Base-by-base conservation (phyloP, 2,329 filamentous ascomycete genomes). In the Colletotrichum aenigma region DNA sequence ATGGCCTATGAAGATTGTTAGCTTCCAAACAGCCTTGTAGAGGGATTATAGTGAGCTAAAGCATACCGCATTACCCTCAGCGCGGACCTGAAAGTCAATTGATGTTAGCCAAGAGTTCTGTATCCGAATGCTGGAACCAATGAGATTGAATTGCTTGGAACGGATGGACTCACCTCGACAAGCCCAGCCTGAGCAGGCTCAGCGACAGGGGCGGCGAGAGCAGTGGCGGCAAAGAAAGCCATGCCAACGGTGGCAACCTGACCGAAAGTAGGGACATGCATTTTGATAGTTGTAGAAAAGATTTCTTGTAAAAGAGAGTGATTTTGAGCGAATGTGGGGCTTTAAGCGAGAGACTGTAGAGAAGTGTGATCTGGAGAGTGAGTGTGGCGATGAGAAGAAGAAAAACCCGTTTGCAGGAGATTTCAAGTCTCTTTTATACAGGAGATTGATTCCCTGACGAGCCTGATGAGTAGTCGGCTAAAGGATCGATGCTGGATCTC, bases 161-260 rank as follows among this genome's bases (percentile, higher is more conserved):
- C 24, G n/a, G 4, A 18, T 43, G 16, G 2, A 24, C 62, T 62
- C n/a, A 73, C 70, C 64, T 75, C 70, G 43, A 58, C 43, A 26
- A 73, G 43, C 12, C 66, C 73, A 26, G 28, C 30, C 61, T 66
- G 48, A 4, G 36, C 10, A n/a, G 69, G 62, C 73, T 64, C 70
- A 21, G 70, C 70, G 9, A 72, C 24, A 48, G 73, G 73, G 7
- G n/a, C 56, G 60, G 73, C 70, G 58, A 75, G 24, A 18, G 70
- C 69, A 32, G 73, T 62, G 28, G 24, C 56, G 34, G 73, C 48
- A 24, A 75, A 68, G 73, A 75, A 73, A 58, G 70, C 70, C 38
- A 75, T 68, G 58, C 73, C 73, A 12, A 75, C 32, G 21, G 73
- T 75, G 73, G 73, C 73, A 68, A 75, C 43, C 64, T 75, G 73